These are phyloP conservation scores for Botrytis porri DNA, from an alignment of 2,329 filamentous ascomycete genomes.

Conservation along the genomic window DNA sequence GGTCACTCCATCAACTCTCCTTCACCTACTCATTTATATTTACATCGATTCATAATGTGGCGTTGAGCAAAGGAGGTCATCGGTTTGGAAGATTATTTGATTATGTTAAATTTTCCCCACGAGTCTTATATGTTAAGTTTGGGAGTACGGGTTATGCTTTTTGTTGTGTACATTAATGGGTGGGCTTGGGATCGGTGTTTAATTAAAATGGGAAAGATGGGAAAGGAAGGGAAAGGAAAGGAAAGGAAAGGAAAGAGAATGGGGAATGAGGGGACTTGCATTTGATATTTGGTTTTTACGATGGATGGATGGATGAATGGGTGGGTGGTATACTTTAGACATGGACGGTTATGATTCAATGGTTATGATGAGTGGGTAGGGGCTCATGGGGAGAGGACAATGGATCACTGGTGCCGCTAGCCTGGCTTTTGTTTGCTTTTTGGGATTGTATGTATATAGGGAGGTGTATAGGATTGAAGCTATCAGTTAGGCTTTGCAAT, in stretches of 20 bases:
- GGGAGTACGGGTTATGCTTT: not conserved
- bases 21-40: not conserved
- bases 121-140: constrained; percentile 3
- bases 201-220: not conserved
- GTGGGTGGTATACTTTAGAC: not conserved
- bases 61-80: not conserved
- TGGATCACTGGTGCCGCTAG: not conserved
- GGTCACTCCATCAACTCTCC: not conserved
- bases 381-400: not conserved
- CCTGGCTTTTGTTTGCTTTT: not conserved
- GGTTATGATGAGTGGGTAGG: constrained; percentile 3
- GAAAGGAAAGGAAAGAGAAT: not conserved
- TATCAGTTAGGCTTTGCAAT: not conserved
- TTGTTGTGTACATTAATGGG: not conserved
- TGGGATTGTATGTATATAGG: not conserved
- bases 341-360: not conserved
- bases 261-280: not conserved
- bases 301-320: not conserved
- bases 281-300: constrained; percentile 3
- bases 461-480: not conserved
- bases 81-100: not conserved
- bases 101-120: not conserved
- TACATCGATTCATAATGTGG: not conserved
- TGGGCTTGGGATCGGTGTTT: not conserved
- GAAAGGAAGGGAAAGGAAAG: not conserved